Evolutionary conservation across 23 red algal genomes (phyloP).

Genomic region (Cyanidium caldarium): DNA sequence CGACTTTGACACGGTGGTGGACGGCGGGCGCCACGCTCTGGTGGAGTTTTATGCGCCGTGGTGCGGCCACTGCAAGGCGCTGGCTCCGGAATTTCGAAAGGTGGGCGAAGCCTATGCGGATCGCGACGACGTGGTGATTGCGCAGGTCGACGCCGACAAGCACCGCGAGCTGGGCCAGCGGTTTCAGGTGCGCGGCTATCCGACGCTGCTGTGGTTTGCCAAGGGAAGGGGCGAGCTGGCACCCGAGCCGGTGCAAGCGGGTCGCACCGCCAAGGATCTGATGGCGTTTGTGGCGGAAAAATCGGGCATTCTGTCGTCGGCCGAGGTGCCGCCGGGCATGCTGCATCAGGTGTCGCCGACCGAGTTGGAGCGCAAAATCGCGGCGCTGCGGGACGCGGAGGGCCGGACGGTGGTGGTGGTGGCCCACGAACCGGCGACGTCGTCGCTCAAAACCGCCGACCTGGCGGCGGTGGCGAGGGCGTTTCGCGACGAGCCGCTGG

Average conservation of each 20-base stretch:
- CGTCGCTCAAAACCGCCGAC: too few relatives aligned
- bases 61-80: conserved; percentile 72
- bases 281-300: conserved; percentile 27
- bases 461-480: too few relatives aligned
- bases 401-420: too few relatives aligned
- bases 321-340: too few relatives aligned
- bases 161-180: conserved; percentile 29
- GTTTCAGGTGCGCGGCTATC: conserved; percentile 42
- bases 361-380: too few relatives aligned
- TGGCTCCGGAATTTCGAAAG: conserved; percentile 45
- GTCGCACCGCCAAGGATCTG: conserved; percentile 15
- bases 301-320: too few relatives aligned
- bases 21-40: too few relatives aligned
- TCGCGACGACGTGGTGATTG: conserved; percentile 41
- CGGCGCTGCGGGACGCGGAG: too few relatives aligned
- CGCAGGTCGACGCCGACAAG: conserved; percentile 52
- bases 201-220: conserved; percentile 39
- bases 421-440: too few relatives aligned
- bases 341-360: too few relatives aligned
- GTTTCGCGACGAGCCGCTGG: too few relatives aligned
- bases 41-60: conserved; percentile 91
- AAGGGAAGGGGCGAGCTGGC: conserved; percentile 20
- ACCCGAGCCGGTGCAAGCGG: conserved; percentile 10
- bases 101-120: conserved; percentile 23
- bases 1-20: too few relatives aligned